Percentiles rank a stretch among this genome's conserved stretches.
phyloP scores from a whole-genome alignment of 768 basidiomycete genomes.

The Termitomyces sp. region DNA sequence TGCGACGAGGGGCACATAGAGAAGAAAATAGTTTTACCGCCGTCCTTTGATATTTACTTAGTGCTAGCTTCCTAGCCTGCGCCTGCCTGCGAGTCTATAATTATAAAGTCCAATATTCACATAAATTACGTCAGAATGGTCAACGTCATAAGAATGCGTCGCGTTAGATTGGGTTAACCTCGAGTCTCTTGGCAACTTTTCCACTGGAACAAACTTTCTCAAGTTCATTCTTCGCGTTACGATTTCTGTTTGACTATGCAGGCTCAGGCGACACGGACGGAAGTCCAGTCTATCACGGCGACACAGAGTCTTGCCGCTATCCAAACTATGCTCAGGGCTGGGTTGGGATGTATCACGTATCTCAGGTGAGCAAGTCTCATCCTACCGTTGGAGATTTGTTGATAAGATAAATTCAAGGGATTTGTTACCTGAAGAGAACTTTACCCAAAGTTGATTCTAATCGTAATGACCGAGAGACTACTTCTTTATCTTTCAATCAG shows the following conservation, averaged over 20 bases:
- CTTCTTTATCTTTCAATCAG: constrained; percentile 22
- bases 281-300: constrained; percentile 42
- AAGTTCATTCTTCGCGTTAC: not conserved
- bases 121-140: not conserved
- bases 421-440: constrained; percentile 76
- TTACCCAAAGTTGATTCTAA: constrained; percentile 49
- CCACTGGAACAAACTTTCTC: not conserved
- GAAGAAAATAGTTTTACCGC: not conserved
- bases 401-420: constrained; percentile 37
- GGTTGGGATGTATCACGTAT: constrained; percentile 74
- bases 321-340: constrained; percentile 67
- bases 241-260: constrained; percentile 22
- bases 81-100: too few species aligned
- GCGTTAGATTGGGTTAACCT: not conserved
- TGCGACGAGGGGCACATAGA: not conserved
- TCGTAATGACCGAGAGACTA: not conserved
- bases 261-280: constrained; percentile 27
- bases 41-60: not conserved
- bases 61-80: too few species aligned
- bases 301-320: constrained; percentile 65
- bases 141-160: not conserved
- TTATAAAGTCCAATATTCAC: not conserved
- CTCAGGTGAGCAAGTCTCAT: constrained; percentile 41
- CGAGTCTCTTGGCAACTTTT: not conserved
- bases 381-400: not conserved